Percentiles rank a stretch among this genome's conserved stretches.
Conservation (phyloP, 805 yeast species). For the Kazachstania viticola region DNA sequence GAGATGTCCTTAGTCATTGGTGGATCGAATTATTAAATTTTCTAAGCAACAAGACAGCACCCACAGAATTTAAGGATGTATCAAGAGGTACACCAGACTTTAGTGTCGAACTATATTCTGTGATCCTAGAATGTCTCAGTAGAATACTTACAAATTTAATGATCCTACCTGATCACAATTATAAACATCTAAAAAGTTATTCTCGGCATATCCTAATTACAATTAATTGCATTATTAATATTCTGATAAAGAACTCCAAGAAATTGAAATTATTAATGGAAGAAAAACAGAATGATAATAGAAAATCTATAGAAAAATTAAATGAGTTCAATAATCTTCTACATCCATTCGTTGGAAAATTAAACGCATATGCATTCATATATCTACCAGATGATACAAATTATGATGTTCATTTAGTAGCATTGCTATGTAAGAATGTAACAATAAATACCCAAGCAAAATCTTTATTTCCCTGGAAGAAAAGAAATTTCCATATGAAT, state of each 20-base stretch:
- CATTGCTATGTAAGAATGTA: constrained; percentile 7
- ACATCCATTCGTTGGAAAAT: constrained; percentile 21
- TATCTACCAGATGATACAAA: constrained; percentile 19
- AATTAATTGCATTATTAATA: constrained; percentile 18
- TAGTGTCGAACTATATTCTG: constrained; percentile 17
- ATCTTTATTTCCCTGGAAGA: constrained; percentile 18
- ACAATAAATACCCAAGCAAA: constrained; percentile 2
- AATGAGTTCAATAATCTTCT: constrained; percentile 19
- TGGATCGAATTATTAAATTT: constrained; percentile 23
- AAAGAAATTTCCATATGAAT: constrained; percentile 4
- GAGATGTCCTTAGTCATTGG: constrained; percentile 23
- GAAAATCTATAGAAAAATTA: no score
- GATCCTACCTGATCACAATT: constrained; percentile 6
- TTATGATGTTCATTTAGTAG: constrained; percentile 15
- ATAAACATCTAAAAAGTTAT: constrained; percentile 12
- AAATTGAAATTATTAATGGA: not conserved
- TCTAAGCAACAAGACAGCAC: constrained; percentile 10
- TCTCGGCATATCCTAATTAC: constrained; percentile 20
- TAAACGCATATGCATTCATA: constrained; percentile 23
- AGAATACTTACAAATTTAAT: constrained; percentile 19
- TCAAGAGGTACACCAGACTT: constrained; percentile 1
- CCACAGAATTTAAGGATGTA: not conserved
- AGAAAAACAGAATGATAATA: constrained; percentile 3
- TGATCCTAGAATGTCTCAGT: constrained; percentile 26
- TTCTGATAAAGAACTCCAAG: constrained; percentile 17